phyloP scores from a whole-genome alignment of 169 alveolate species.

The Cryptosporidium tyzzeri region DNA sequence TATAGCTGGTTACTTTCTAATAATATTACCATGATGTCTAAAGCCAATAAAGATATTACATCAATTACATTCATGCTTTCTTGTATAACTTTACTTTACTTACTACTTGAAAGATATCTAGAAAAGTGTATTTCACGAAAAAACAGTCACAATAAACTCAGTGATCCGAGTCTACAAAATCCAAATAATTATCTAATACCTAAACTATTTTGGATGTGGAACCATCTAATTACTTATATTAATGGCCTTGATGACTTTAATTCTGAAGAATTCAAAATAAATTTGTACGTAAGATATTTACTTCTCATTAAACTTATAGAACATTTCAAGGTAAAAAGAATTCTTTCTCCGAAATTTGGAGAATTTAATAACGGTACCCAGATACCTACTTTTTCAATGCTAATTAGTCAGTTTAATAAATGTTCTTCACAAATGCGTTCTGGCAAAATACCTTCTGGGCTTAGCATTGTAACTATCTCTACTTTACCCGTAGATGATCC shows the following conservation, averaged over 20 bases:
- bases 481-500: conserved; percentile 11
- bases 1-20: conserved; percentile 29
- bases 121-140: background rate
- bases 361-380: background rate
- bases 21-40: conserved; percentile 13
- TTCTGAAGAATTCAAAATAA: background rate
- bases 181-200: background rate
- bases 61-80: conserved; percentile 16
- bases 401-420: conserved; percentile 8
- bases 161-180: background rate
- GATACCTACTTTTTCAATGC: background rate
- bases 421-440: background rate
- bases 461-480: background rate
- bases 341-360: background rate
- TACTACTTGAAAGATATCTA: conserved; percentile 3
- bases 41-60: background rate
- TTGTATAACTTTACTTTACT: conserved; percentile 6
- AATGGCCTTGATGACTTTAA: background rate
- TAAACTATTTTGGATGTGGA: conserved; percentile 18
- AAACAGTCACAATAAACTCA: background rate
- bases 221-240: background rate
- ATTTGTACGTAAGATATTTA: conserved; percentile 1
- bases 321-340: conserved; percentile 23
- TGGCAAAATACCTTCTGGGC: conserved; percentile 5
- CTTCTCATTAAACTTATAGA: conserved; percentile 25